Evolutionary conservation across 2,329 filamentous ascomycete species (phyloP), one percentile per base, ranked within the genome.

Genomic region (Exutisphaerella laricina): DNA sequence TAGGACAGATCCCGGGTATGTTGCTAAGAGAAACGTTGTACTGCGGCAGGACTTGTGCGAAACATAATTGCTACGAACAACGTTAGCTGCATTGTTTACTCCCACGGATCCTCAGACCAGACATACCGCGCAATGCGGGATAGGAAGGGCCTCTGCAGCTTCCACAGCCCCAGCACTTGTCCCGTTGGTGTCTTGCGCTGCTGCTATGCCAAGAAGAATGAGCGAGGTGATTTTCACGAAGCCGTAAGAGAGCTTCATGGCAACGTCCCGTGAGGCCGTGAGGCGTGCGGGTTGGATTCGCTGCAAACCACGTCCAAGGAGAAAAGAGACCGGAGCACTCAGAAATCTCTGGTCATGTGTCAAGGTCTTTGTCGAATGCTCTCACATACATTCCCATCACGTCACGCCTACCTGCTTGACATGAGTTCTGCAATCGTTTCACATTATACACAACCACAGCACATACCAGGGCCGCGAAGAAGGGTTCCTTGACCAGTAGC

Each of bases 1-100:
- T 53, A 4, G 48, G 33, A 29, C 50, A 53, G 17, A 53, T 45
- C 36, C 50, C 48, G 3, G 42, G 38, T 3, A 45, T 41, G 8
- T 46, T 31, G 18, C 43, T 26, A 8, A 48, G 18, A 2, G 45
- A 39, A 38, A 48, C 50, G n/a, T 39, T 34, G 30, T 45, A 53
- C 2, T 48, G 40, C 5, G 50, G 50, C n/a, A 53, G 41, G 10
- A 38, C 31, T 41, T 50, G 45, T 3, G 49, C 48, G 13, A 44
- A 48, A 31, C 50, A 53, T 16, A 48, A 34, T 23, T 46, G 42
- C 48, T 53, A 31, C n/a, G 17, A 6, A 18, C 13, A 23, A 5
- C 22, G 13, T 32, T 17, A 31, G 28, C 38, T 23, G 29, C 17
- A 33, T 13, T n/a, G 12, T 22, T 4, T 17, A 8, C 16, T 4